Conservation (phyloP, 495 filamentous ascomycete genomes). For the Neurospora sp. region DNA sequence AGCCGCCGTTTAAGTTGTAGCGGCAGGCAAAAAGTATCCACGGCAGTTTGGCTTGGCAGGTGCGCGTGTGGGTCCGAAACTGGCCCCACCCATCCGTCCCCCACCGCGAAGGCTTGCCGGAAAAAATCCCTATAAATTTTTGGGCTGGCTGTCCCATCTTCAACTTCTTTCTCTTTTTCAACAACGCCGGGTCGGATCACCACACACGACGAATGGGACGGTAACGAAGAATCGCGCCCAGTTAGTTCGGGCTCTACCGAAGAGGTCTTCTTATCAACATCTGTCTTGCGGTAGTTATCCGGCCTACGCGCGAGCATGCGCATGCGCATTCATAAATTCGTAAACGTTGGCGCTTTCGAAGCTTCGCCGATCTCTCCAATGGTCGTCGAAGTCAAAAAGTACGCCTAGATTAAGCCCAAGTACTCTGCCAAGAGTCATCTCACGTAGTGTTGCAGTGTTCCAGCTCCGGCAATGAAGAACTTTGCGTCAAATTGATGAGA, state of each 20-base stretch:
- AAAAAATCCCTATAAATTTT: conserved; percentile 16
- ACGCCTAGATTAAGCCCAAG: conserved; percentile 53
- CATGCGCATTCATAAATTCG: not conserved
- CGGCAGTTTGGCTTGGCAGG: not conserved
- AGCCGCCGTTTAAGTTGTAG: not conserved
- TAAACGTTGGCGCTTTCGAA: conserved; percentile 59
- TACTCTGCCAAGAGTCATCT: conserved; percentile 67
- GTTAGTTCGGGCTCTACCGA: not conserved
- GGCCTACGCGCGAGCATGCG: not conserved
- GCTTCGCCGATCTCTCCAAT: conserved; percentile 52
- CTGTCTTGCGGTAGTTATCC: not conserved
- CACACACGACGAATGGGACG: not conserved
- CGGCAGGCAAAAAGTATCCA: not conserved
- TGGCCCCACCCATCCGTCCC: not conserved
- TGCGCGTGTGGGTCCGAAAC: not conserved
- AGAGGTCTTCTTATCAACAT: not conserved
- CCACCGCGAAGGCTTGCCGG: not conserved
- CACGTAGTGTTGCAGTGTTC: conserved; percentile 68
- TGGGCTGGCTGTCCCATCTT: not conserved
- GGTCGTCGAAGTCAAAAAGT: conserved; percentile 62
- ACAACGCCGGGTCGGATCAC: not conserved
- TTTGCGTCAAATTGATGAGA: conserved; percentile 69
- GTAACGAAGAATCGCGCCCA: not conserved
- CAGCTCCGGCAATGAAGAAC: conserved; percentile 53
- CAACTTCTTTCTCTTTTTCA: not conserved